Conservation (phyloP, 148 eudicot species). For the Chenopodium quinoa region DNA sequence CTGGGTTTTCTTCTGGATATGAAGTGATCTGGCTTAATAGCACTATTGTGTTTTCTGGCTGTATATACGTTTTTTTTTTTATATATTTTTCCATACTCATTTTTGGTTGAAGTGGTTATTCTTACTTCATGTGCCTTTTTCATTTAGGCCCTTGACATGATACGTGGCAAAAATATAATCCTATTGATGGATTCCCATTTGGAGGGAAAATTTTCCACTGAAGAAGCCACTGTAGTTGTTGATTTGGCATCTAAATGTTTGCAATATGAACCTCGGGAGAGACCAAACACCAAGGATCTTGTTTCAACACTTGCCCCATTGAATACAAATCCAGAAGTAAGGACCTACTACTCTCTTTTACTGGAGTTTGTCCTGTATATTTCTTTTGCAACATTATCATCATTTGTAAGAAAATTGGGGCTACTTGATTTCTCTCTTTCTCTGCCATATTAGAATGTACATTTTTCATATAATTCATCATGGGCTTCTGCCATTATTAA, state of each 20-base stretch:
- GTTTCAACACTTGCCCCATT: slow-evolving; percentile 53
- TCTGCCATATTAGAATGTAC: neutral
- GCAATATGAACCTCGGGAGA: slow-evolving; percentile 70
- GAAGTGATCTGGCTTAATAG: neutral
- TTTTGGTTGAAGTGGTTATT: neutral
- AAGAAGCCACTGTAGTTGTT: slow-evolving; percentile 46
- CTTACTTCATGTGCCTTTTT: neutral
- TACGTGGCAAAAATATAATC: slow-evolving; percentile 53
- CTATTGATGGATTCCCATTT: slow-evolving; percentile 51
- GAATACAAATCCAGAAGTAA: slow-evolving; percentile 51
- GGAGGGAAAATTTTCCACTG: slow-evolving; percentile 47
- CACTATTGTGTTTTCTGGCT: neutral
- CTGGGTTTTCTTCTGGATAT: neutral
- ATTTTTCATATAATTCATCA: neutral
- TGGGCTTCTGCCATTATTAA: slow-evolving; percentile 4
- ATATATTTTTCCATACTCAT: neutral
- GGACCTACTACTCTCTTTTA: neutral
- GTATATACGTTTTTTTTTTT: neutral
- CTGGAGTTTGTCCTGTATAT: neutral
- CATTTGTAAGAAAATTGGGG: neutral
- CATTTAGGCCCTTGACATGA: slow-evolving; percentile 66
- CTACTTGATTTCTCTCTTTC: neutral
- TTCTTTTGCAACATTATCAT: neutral
- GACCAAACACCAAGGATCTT: slow-evolving; percentile 55
- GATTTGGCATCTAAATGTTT: slow-evolving; percentile 61